Percentiles rank a stretch among this genome's conserved stretches.
Evolutionary conservation across 805 yeast species (phyloP).

Genomic region (Yarrowia yakushimensis): DNA sequence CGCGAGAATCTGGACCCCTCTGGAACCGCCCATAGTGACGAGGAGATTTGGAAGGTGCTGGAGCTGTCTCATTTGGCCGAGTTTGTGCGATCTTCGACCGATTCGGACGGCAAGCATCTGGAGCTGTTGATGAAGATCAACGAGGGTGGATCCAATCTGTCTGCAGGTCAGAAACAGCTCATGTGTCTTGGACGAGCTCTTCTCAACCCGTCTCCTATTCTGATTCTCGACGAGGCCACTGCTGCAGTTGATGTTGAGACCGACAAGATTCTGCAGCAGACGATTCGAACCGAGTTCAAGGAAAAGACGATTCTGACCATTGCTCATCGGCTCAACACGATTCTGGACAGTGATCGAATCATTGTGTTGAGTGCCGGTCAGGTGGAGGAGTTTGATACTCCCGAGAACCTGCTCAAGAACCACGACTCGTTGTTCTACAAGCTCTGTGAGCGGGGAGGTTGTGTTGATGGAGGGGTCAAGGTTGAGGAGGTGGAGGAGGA

Average conservation of each 20-base stretch:
- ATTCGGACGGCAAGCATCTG: constrained; percentile 26
- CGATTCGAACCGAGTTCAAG: constrained; percentile 62
- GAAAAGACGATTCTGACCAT: constrained; percentile 75
- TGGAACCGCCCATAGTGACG: constrained; percentile 46
- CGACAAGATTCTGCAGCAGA: constrained; percentile 68
- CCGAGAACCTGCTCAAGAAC: constrained; percentile 59
- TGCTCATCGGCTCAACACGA: constrained; percentile 79
- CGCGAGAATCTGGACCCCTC: constrained; percentile 65
- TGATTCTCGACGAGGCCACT: constrained; percentile 75
- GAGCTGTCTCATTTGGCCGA: constrained; percentile 53
- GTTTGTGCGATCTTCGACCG: constrained; percentile 38
- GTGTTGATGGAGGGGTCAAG: constrained; percentile 29
- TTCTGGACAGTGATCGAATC: constrained; percentile 73
- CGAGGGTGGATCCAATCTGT: constrained; percentile 74
- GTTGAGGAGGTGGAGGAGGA: not conserved
- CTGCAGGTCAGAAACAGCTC: constrained; percentile 79
- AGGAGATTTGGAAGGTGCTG: constrained; percentile 55
- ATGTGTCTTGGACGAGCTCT: constrained; percentile 77
- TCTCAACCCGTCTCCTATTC: constrained; percentile 60
- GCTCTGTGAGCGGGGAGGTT: constrained; percentile 79
- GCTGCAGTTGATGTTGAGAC: constrained; percentile 82
- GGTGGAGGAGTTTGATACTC: constrained; percentile 69
- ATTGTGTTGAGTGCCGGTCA: constrained; percentile 67
- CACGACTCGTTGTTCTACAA: constrained; percentile 71
- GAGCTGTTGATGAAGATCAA: constrained; percentile 52